Conservation (phyloP, 768 basidiomycete species). For the Cystofilobasidium capitatum region DNA sequence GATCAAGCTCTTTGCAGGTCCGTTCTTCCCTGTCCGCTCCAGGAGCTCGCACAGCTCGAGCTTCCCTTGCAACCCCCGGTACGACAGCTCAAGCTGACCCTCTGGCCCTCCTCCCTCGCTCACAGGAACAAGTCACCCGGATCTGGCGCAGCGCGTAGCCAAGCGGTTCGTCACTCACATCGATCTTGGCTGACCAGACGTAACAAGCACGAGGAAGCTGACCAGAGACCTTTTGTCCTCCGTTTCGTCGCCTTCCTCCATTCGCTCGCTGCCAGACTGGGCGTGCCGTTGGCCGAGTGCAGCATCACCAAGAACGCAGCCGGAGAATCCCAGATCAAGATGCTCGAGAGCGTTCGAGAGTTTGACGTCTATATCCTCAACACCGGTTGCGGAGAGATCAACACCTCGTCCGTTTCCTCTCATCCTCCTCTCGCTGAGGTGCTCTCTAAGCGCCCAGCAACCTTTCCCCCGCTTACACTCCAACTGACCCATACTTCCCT, state of each 20-base stretch:
- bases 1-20: constrained; percentile 27
- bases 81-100: neutral
- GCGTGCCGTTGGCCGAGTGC: constrained; percentile 60
- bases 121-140: constrained; percentile 23
- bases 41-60: too few species aligned
- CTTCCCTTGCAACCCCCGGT: neutral
- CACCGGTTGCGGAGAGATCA: constrained; percentile 26
- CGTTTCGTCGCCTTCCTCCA: neutral
- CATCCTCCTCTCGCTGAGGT: constrained; percentile 25
- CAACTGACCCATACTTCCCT: neutral
- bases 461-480: too few species aligned
- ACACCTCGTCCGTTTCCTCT: constrained; percentile 21
- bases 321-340: constrained; percentile 90
- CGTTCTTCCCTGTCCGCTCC: neutral
- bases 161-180: constrained; percentile 16
- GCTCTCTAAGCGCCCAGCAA: too few species aligned
- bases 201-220: neutral
- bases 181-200: neutral
- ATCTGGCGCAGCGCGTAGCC: constrained; percentile 20
- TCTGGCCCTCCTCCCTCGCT: neutral
- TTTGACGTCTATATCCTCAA: constrained; percentile 99
- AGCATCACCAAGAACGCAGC: constrained; percentile 85
- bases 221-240: neutral
- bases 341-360: constrained; percentile 88
- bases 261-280: constrained; percentile 54